Conservation (phyloP, 148 eudicot species). For the Bassia scoparia region DNA sequence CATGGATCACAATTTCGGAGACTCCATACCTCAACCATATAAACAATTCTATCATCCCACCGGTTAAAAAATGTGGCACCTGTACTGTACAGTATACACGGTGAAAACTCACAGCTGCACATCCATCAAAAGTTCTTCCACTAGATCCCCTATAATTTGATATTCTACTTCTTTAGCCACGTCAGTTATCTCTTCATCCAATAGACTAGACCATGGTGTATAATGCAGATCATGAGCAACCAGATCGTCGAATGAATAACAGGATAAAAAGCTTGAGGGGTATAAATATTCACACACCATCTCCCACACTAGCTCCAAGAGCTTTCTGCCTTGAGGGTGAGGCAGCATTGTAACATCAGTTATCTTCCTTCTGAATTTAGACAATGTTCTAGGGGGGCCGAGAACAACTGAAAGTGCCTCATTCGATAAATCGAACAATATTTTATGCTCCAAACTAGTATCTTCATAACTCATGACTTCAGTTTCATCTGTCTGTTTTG, state of each 20-base stretch:
- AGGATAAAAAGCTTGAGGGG: slow-evolving; percentile 40
- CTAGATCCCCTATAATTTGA: slow-evolving; percentile 47
- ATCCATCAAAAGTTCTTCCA: slow-evolving; percentile 63
- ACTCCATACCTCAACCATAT: slow-evolving; percentile 17
- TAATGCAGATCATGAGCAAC: slow-evolving; percentile 54
- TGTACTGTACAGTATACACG: slow-evolving; percentile 30
- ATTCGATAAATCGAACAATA: slow-evolving; percentile 64
- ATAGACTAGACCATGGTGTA: slow-evolving; percentile 51
- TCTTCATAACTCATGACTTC: slow-evolving; percentile 32
- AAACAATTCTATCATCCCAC: slow-evolving; percentile 20
- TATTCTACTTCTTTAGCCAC: slow-evolving; percentile 60
- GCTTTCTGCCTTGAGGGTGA: slow-evolving; percentile 51
- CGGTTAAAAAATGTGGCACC: slow-evolving; percentile 13
- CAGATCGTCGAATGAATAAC: slow-evolving; percentile 52
- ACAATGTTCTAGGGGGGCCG: slow-evolving; percentile 43
- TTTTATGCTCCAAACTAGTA: slow-evolving; percentile 44
- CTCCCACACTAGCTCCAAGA: slow-evolving; percentile 63
- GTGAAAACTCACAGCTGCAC: slow-evolving; percentile 30
- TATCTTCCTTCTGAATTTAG: slow-evolving; percentile 47
- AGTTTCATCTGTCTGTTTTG: slow-evolving; percentile 27
- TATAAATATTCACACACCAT: slow-evolving; percentile 42
- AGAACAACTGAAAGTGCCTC: slow-evolving; percentile 66
- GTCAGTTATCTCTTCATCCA: slow-evolving; percentile 55
- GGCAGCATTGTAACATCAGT: slow-evolving; percentile 26
- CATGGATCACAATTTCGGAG: slow-evolving; percentile 12